Conservation (phyloP, 768 basidiomycete genomes). For the Naganishia friedmannii region DNA sequence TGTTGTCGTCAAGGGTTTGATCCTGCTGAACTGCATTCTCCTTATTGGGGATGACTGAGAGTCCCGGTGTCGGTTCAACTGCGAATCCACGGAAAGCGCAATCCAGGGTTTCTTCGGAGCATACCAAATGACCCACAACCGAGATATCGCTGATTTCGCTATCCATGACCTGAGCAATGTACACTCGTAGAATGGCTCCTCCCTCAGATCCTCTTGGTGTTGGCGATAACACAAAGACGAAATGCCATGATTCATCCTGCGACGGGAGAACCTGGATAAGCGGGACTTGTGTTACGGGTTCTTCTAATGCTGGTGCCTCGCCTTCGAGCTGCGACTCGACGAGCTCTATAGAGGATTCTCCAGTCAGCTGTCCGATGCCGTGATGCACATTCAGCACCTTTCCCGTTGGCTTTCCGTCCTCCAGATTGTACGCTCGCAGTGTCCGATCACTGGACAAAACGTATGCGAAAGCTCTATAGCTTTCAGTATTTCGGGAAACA, state of each 20-base stretch:
- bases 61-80: slow-evolving; percentile 33
- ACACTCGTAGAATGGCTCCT: slow-evolving; percentile 76
- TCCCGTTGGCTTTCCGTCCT: not conserved
- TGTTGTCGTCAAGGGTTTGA: slow-evolving; percentile 23
- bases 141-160: slow-evolving; percentile 32
- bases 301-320: not conserved
- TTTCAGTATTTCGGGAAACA: not conserved
- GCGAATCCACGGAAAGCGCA: slow-evolving; percentile 41
- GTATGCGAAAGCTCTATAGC: slow-evolving; percentile 59
- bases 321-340: slow-evolving; percentile 3
- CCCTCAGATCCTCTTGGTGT: slow-evolving; percentile 59
- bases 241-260: slow-evolving; percentile 27
- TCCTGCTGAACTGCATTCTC: not conserved
- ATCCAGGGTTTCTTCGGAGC: slow-evolving; percentile 50
- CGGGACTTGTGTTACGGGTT: slow-evolving; percentile 58
- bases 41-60: slow-evolving; percentile 28
- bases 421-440: slow-evolving; percentile 72
- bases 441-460: slow-evolving; percentile 82
- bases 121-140: slow-evolving; percentile 32
- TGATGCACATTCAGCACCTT: slow-evolving; percentile 33
- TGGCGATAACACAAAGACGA: slow-evolving; percentile 67
- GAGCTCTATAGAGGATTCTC: slow-evolving; percentile 1
- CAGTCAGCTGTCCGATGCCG: slow-evolving; percentile 1
- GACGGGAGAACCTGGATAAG: slow-evolving; percentile 63
- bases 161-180: slow-evolving; percentile 31